Evolutionary conservation across 805 yeast genomes (phyloP), one percentile per base, ranked within the genome.

Genomic region (Candida hungchunana): DNA sequence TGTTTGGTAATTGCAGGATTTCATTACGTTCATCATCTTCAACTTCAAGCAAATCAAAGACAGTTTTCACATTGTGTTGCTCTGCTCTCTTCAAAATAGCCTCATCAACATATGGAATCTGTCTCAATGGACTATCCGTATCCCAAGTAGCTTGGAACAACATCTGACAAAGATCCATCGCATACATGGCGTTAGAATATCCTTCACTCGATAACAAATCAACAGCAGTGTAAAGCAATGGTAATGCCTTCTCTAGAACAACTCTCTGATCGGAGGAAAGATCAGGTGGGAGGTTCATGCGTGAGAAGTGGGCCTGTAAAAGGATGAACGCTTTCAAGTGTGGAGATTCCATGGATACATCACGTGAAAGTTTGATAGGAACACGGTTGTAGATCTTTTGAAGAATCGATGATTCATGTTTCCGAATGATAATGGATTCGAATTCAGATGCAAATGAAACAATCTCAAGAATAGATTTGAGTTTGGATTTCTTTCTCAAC

Each of bases 161-260:
- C 94, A 87, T 84, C 55, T 93, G 98, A 2, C 83, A 72, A 34
- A 88, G 55, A 54, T 93, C 97, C 84, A 93, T 84, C 0, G 86
- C 90, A 29, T 73, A 69, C 46, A 86, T 68, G 0, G 95, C 88
- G 55, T 78, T 82, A 50, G 89, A 60, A 46, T 72, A 66, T 0
- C 97, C 96, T 40, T 87, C 87, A 46, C 86, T 75, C 0, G 95
- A 79, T 25, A 88, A 62, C 1, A 81, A 62, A 56, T 93, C 97
- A 14, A 85, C 79, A 31, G 77, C 63, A 0, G 90, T 85, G 46
- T 78, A 69, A 7, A 85, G 59, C 15, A 88, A 51, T 3, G 64
- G 66, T 31, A 81, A 41, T 0, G 75, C 58, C 29, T 60, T 69
- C 15, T 64, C 60, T 11, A 89, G 56, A 2, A 88, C 69, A 1